Base-by-base conservation (phyloP, 768 basidiomycete genomes). In the Austroboletus eburneus region DNA sequence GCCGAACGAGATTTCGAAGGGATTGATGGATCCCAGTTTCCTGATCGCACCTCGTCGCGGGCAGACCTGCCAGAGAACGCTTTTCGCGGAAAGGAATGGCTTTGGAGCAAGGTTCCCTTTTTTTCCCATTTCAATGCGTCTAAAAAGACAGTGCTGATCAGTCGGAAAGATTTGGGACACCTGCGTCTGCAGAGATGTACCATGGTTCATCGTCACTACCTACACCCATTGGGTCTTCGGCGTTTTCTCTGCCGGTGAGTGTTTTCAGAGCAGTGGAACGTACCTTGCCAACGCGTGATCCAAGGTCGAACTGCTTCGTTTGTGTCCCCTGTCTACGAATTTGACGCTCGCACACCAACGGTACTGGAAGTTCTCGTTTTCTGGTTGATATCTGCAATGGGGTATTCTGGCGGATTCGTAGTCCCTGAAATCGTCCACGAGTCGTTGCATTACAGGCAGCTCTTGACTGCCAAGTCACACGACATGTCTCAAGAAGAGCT, bases 311-410 rank as follows among this genome's bases (percentile, higher is more conserved):
- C 72, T 2, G 62, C 71, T 24, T 79, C 73, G 4, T 81, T 76
- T 43, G 73, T 79, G 16, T 73, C 77, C 3, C 63, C 67, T 25
- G 66, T 78, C 21, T 76, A 73, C 55, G 48, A 60, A 13, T 71
- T 65, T 50, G 64, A 77, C 54, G 54, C 65, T 20, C 49, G 54
- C 38, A 60, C 58, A 13, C 80, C 79, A n/a, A 73, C 76, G 12
- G 66, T 82, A 39, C 53, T 77, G 44, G 76, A 81, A 60, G 64
- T 69, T 48, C 59, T 83, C 20, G 60, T 70, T 8, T 82, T 72
- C 59, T 84, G 81, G 81, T 58, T 79, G 40, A 69, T 69, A 30
- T 80, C 80, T 42, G 74, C 78, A 9, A 74, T 77, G 72, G 67
- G 63, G 0, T 56, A 72, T 30, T 50, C 61, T 3, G 65, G 62